Base-by-base conservation (phyloP, 179 eudicot genomes). In the Silene noctiflora region DNA sequence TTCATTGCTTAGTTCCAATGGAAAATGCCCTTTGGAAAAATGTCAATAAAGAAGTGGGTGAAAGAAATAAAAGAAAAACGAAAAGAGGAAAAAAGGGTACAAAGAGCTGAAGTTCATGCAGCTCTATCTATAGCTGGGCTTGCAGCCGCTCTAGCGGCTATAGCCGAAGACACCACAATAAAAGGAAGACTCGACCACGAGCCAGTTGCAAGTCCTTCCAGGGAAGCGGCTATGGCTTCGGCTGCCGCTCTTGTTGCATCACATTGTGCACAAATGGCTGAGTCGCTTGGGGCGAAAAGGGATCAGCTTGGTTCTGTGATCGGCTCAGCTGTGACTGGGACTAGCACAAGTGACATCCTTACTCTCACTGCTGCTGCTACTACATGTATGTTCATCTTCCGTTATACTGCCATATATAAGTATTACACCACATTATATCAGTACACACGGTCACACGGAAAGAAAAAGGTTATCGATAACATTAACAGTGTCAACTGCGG, bases 291-390 rank as follows among this genome's bases (percentile, higher is more conserved):
- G 25, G 97, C 97, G 12, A 94, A 85, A 68, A 87, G 78, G 55
- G 89, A 91, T 22, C 96, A 92, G 48, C 88, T 92, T 56, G 83
- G 87, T 72, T 63, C 84, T 66, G 87, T 87, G 31, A 84, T 94
- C n/a, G 78, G 89, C 67, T 92, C 98, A 17, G 98, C 98, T 55
- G 84, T 91, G 81, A 82, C 72, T 53, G 93, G 89, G 58, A 91
- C 98, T 11, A 86, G 79, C 48, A 85, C 96, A 24, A 81, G 85
- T 77, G 96, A 94, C 68, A 87, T 94, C 56, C 72, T 92, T 1
- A 94, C 96, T 27, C 90, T 94, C 72, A 88, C 98, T 22, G 97
- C 98, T 44, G 91, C 96, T 14, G 98, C 98, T 75, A 78, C 96
- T 77, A 88, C 98, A 80, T 91, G 98, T 94, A 88, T 70, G 78